Base-by-base conservation (phyloP, 352 stramenopile species). In the Phytophthora boehmeriae region DNA sequence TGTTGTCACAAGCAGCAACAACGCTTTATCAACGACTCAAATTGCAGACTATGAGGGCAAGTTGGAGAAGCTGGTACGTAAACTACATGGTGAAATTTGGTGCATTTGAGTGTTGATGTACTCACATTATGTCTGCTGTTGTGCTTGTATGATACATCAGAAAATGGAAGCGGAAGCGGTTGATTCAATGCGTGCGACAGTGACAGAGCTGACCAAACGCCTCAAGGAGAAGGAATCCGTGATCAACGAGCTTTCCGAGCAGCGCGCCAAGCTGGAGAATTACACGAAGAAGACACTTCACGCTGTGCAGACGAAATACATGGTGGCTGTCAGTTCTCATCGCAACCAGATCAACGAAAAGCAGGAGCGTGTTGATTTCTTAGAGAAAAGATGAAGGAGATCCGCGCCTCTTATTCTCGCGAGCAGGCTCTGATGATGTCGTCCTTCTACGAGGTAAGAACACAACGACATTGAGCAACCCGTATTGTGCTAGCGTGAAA, bases 261-360 rank as follows among this genome's bases (percentile, higher is more conserved):
- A 96, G 68, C 80, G 85, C 30, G 72, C 86, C 10, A 96, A 96
- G 67, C 77, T 96, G 27, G 88, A 96, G 63, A 96, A 90, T 39
- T 96, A 96, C 77, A 96, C 88, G 5, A 93, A 93, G 70, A 96
- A 96, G 67, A 96, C 88, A 25, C 78, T 96, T 35, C 84, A 95
- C 65, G 85, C 85, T n/a, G 86, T 96, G 38, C 88, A 96, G 68
- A 94, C 83, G 54, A 96, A 96, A 73, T 96, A 96, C 70, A 94
- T 94, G 84, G 86, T 96, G 25, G 83, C 86, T 9, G 85, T 96
- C 44, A 94, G 86, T 54, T 92, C 86, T 4, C 86, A 96, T 55
- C 84, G 85, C 56, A 96, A 95, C 71, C 88, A 96, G 70, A 66
- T 96, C 58, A 85, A 85, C 56, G 88, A 96, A 60, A 93, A 92